Percentiles rank a stretch among this genome's conserved stretches.
Conservation (phyloP, 257 asterid species). For the Catharanthus roseus region DNA sequence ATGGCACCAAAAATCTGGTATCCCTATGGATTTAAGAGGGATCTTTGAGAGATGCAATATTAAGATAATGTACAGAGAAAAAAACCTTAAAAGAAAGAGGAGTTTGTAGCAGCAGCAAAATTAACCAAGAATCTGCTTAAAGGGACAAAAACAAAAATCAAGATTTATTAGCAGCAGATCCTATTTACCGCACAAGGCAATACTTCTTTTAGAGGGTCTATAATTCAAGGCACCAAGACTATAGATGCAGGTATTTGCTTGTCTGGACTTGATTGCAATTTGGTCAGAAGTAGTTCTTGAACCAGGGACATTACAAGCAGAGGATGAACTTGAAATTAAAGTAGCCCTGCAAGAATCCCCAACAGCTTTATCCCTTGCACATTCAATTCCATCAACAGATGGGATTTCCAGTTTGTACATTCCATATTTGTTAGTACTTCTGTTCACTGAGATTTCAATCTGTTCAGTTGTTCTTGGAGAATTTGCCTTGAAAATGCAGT, state of each 20-base stretch:
- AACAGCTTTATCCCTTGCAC: constrained; percentile 69
- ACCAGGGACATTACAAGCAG: constrained; percentile 51
- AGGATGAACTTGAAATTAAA: constrained; percentile 32
- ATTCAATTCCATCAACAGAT: constrained; percentile 77
- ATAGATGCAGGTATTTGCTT: constrained; percentile 66
- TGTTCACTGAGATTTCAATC: constrained; percentile 67
- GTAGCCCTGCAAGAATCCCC: constrained; percentile 64
- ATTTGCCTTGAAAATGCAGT: constrained; percentile 79
- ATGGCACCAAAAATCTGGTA: neutral
- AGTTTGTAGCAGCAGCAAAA: neutral
- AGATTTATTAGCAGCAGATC: neutral
- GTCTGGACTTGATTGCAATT: constrained; percentile 57
- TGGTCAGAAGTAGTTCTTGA: constrained; percentile 57
- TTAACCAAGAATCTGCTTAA: no score
- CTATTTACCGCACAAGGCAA: constrained; percentile 51
- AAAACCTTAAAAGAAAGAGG: neutral
- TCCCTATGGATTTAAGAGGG: neutral
- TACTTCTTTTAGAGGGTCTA: constrained; percentile 61
- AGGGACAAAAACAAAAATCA: neutral
- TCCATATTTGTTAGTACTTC: constrained; percentile 75
- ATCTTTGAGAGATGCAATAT: neutral
- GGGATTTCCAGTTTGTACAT: constrained; percentile 74
- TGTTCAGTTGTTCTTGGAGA: constrained; percentile 67
- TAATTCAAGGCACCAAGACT: constrained; percentile 54
- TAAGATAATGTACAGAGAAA: neutral